Percentiles rank a stretch among this genome's conserved stretches.
phyloP scores from a whole-genome alignment of 768 basidiomycete species.

The Aureoboletus auriporus region DNA sequence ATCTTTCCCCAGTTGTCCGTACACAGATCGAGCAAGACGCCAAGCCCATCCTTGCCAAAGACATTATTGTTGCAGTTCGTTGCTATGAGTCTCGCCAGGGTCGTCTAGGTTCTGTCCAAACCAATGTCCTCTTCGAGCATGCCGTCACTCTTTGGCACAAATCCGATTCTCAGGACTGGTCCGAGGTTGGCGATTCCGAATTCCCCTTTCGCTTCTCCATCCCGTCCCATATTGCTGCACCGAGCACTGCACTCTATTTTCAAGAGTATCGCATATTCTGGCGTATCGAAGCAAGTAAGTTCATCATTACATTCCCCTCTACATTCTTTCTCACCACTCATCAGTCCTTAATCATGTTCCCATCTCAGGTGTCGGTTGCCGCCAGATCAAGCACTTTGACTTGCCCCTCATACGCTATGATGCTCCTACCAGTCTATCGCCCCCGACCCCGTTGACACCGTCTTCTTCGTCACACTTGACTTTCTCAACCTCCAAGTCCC shows the following conservation, averaged over 20 bases:
- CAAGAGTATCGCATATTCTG: conserved; percentile 79
- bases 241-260: conserved; percentile 61
- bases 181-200: conserved; percentile 60
- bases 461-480: conserved; percentile 35
- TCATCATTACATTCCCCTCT: background rate
- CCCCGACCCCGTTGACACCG: conserved; percentile 33
- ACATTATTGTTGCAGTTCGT: conserved; percentile 68
- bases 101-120: conserved; percentile 51
- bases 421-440: conserved; percentile 41
- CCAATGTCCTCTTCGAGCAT: conserved; percentile 67
- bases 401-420: conserved; percentile 71
- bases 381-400: conserved; percentile 67
- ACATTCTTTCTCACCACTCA: conserved; percentile 16
- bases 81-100: conserved; percentile 78
- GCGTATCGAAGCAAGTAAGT: conserved; percentile 78
- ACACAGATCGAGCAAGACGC: conserved; percentile 68
- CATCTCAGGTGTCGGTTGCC: conserved; percentile 60
- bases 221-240: conserved; percentile 58
- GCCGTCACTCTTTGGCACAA: conserved; percentile 67
- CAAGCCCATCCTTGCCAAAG: conserved; percentile 62
- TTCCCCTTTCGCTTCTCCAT: conserved; percentile 68
- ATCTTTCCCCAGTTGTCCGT: conserved; percentile 51
- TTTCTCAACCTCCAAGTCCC: conserved; percentile 48
- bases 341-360: conserved; percentile 67
- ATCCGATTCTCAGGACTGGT: conserved; percentile 51